These are phyloP conservation scores for Spiraea crenata DNA, from an alignment of 331 rosid genomes.

Conservation along the genomic window DNA sequence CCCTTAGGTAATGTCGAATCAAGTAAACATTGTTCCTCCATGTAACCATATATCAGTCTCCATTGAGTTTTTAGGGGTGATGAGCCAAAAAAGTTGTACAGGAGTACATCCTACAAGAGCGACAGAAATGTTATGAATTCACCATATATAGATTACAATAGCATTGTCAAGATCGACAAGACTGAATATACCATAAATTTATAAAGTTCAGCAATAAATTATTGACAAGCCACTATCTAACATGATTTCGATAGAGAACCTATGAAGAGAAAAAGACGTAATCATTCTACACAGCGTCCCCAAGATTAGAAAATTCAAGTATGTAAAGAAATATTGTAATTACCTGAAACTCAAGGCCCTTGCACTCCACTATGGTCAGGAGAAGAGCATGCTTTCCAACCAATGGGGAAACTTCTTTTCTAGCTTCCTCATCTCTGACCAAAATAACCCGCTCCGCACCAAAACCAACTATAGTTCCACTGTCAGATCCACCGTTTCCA, in stretches of 20 bases:
- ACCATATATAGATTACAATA: no score
- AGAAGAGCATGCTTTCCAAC: conserved; percentile 61
- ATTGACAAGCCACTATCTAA: no score
- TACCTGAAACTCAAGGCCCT: conserved; percentile 83
- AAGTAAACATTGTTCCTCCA: conserved; percentile 31
- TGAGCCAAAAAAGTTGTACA: conserved; percentile 39
- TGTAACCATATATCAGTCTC: conserved; percentile 30
- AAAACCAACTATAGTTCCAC: conserved; percentile 55
- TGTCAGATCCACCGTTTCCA: conserved; percentile 31
- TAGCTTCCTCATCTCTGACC: conserved; percentile 53
- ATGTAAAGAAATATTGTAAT: not conserved
- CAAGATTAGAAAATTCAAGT: no score
- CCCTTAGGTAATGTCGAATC: not conserved
- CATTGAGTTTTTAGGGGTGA: conserved; percentile 38
- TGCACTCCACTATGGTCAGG: conserved; percentile 62
- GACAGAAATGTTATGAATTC: not conserved
- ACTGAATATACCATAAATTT: not conserved
- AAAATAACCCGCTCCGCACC: conserved; percentile 75
- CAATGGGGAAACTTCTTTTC: conserved; percentile 29
- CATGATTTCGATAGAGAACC: no score
- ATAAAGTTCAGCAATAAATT: no score
- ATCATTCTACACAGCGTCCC: no score
- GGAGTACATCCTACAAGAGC: conserved; percentile 35
- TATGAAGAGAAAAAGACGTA: no score
- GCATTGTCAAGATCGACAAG: not conserved